Evolutionary conservation across 768 basidiomycete genomes (phyloP), one percentile per base, ranked within the genome.

Genomic region (Neoboletus magnificus): DNA sequence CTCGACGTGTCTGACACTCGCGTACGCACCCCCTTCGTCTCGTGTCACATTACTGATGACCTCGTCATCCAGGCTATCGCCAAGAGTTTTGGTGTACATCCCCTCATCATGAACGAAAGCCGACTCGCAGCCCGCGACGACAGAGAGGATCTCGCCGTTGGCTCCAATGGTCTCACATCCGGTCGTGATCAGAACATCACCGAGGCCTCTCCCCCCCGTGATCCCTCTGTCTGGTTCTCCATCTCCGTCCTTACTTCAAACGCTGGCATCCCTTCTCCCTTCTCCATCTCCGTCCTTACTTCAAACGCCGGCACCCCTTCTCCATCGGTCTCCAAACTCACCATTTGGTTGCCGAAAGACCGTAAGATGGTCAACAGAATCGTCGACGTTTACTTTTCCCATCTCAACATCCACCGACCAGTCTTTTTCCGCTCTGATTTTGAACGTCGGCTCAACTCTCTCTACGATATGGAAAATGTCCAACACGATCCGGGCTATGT

Each of bases 401-500:
- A 83, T 48, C 88, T 93, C 68, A 91, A 93, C 59, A 67, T 81
- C 60, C 90, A 93, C 66, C 82, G 91, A 2, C 91, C 91, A 0
- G 86, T 91, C 48, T 90, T 86, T 66, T 70, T 79, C 29, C 84
- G 84, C 44, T 74, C 77, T 51, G 84, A 87, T 37, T 91, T 93
- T 68, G 81, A 89, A 60, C 77, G 75, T 62, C 76, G 78, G 15
- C 71, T 93, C 50, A 75, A 81, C 42, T 78, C 82, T 25, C 77
- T 91, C n/a, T 93, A 93, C 64, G 79, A 83, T 0, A 79, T 78
- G 45, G 69, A 74, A 8, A 64, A 75, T 32, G 59, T 77, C 3
- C 78, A 82, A 23, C 76, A 83, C 58, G 91, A 93, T 65, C 87
- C 89, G 13, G 91, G 91, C 20, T 89, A 82, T 69, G 64, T 93